Percentiles rank a stretch among this genome's conserved stretches.
These are phyloP conservation scores for Aspergillus carbonarius DNA, from an alignment of 2,329 filamentous ascomycete species.

Conservation along the genomic window DNA sequence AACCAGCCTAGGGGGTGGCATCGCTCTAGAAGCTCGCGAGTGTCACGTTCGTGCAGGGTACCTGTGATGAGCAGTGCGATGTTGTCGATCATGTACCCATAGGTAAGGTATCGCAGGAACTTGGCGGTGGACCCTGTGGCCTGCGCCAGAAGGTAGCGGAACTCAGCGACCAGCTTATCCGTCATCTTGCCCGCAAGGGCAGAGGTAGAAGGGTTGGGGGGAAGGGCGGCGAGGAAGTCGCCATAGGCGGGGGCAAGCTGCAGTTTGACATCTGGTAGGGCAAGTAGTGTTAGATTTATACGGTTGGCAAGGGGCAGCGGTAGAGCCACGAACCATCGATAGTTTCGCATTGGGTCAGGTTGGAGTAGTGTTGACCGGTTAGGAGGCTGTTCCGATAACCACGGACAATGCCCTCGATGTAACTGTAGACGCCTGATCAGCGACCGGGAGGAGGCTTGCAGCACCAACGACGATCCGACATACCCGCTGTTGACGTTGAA, in stretches of 20 bases:
- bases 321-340: constrained; percentile 72
- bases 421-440: constrained; percentile 56
- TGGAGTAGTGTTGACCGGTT: constrained; percentile 86
- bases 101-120: constrained; percentile 98
- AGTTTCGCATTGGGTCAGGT: constrained; percentile 95
- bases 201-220: constrained; percentile 95
- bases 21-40: constrained; percentile 87
- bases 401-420: constrained; percentile 94
- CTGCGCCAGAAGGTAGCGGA: constrained; percentile 93
- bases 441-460: not conserved
- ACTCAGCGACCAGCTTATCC: constrained; percentile 96
- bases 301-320: constrained; percentile 4
- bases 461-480: constrained; percentile 29
- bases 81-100: constrained; percentile 99
- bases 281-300: not conserved
- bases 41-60: constrained; percentile 95
- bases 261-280: constrained; percentile 79
- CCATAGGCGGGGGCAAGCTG: constrained; percentile 96
- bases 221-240: constrained; percentile 90
- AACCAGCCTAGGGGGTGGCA: constrained; percentile 99
- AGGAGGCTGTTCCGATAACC: constrained; percentile 94
- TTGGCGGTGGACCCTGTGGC: constrained; percentile 85
- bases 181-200: constrained; percentile 92
- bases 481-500: constrained; percentile 95
- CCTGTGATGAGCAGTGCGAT: constrained; percentile 97